phyloP scores from a whole-genome alignment of 2,329 filamentous ascomycete genomes.

The Pseudovirgaria hyperparasitica region DNA sequence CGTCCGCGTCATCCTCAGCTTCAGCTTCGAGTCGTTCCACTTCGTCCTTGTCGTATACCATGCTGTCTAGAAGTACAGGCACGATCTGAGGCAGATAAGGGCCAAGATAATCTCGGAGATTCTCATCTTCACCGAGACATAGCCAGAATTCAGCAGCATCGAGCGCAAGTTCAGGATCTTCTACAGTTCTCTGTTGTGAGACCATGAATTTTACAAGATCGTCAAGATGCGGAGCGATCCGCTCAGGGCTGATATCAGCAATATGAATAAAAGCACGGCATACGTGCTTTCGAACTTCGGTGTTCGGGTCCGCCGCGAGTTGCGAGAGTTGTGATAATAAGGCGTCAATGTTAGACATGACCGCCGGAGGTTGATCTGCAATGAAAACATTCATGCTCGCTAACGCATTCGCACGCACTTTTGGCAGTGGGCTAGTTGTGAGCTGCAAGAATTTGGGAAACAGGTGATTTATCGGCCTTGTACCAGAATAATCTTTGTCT shows the following conservation, averaged over 20 bases:
- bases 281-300: constrained; percentile 81
- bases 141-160: constrained; percentile 98
- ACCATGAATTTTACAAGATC: constrained; percentile 91
- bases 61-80: constrained; percentile 80
- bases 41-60: constrained; percentile 94
- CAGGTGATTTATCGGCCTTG: constrained; percentile 76
- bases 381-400: constrained; percentile 87
- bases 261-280: constrained; percentile 88
- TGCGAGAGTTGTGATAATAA: constrained; percentile 74
- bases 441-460: constrained; percentile 86
- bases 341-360: constrained; percentile 67
- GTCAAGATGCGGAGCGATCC: constrained; percentile 75
- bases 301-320: constrained; percentile 61
- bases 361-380: constrained; percentile 67
- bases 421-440: constrained; percentile 61
- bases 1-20: constrained; percentile 70
- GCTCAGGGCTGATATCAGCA: constrained; percentile 80
- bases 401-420: constrained; percentile 68
- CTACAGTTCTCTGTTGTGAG: constrained; percentile 65
- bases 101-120: constrained; percentile 61
- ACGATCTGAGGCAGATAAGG: constrained; percentile 77
- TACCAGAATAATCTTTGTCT: constrained; percentile 76
- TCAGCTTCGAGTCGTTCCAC: constrained; percentile 73
- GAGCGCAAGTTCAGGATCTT: constrained; percentile 80
- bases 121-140: constrained; percentile 75